phyloP scores from a whole-genome alignment of 768 basidiomycete genomes.

The Lentinus brumalis region DNA sequence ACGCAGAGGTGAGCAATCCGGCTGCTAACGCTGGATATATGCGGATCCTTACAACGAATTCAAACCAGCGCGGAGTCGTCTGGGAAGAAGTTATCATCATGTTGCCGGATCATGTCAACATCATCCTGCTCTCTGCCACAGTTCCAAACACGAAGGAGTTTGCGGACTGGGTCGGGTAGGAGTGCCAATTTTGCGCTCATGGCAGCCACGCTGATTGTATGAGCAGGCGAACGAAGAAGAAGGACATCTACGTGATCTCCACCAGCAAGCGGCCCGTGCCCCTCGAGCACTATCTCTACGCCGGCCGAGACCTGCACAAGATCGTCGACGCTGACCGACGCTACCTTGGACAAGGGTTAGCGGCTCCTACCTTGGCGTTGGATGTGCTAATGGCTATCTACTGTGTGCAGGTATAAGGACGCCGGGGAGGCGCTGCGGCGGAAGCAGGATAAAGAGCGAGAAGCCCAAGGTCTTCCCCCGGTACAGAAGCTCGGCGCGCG shows the following conservation, averaged over 20 bases:
- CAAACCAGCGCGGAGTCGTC: slow-evolving; percentile 88
- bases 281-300: slow-evolving; percentile 94
- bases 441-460: slow-evolving; percentile 98
- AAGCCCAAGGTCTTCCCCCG: slow-evolving; percentile 89
- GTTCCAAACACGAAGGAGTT: slow-evolving; percentile 98
- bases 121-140: slow-evolving; percentile 95
- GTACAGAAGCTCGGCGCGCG: slow-evolving; percentile 84
- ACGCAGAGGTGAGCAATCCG: slow-evolving; percentile 75
- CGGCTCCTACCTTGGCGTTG: background rate
- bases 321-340: slow-evolving; percentile 83
- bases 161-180: slow-evolving; percentile 98
- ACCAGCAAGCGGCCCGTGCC: slow-evolving; percentile 96
- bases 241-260: slow-evolving; percentile 98
- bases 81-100: slow-evolving; percentile 99
- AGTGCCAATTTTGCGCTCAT: background rate
- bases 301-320: slow-evolving; percentile 90
- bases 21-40: background rate
- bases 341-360: slow-evolving; percentile 73
- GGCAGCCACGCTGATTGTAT: background rate
- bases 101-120: slow-evolving; percentile 98
- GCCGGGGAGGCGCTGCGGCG: slow-evolving; percentile 86
- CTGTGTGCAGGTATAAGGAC: slow-evolving; percentile 71
- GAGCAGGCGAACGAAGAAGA: slow-evolving; percentile 93
- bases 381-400: slow-evolving; percentile 11
- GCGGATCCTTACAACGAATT: background rate